Percentiles rank a stretch among this genome's conserved stretches.
Conservation (phyloP, 768 basidiomycete species). For the Phanerodontia chrysosporium region DNA sequence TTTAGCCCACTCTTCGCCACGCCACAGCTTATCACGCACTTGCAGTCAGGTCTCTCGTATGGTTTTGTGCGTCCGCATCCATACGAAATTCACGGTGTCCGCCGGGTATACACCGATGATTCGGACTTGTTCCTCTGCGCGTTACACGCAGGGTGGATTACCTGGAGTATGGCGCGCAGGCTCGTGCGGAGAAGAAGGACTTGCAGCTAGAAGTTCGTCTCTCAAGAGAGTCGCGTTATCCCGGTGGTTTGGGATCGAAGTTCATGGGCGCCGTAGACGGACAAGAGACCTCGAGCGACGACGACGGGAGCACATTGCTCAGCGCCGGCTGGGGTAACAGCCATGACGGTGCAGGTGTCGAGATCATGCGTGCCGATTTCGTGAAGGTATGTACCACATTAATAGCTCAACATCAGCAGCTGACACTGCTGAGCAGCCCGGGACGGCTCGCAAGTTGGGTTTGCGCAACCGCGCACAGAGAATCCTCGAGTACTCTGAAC, state of each 20-base stretch:
- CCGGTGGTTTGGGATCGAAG: slow-evolving; percentile 36
- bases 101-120: slow-evolving; percentile 76
- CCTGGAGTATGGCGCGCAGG: slow-evolving; percentile 39
- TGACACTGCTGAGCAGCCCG: slow-evolving; percentile 34
- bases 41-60: slow-evolving; percentile 17
- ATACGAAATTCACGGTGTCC: slow-evolving; percentile 25
- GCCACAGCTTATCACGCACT: slow-evolving; percentile 17
- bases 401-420: not conserved
- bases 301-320: slow-evolving; percentile 28
- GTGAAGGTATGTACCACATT: slow-evolving; percentile 44
- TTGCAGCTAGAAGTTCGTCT: slow-evolving; percentile 39
- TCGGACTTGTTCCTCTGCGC: slow-evolving; percentile 69
- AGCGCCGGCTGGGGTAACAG: slow-evolving; percentile 71
- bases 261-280: slow-evolving; percentile 9
- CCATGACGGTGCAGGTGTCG: slow-evolving; percentile 74
- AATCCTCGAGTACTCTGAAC: slow-evolving; percentile 60
- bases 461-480: slow-evolving; percentile 64
- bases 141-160: slow-evolving; percentile 55
- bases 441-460: slow-evolving; percentile 48
- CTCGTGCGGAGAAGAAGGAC: slow-evolving; percentile 35
- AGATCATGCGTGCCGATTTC: slow-evolving; percentile 61
- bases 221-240: slow-evolving; percentile 39
- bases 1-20: slow-evolving; percentile 25
- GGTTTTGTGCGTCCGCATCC: slow-evolving; percentile 20
- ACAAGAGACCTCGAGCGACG: not conserved